A percentile compares a stretch with the other conserved stretches of the same genome.
These are phyloP conservation scores for Pythium phragmitis DNA, from an alignment of 352 stramenopile species.

Conservation along the genomic window DNA sequence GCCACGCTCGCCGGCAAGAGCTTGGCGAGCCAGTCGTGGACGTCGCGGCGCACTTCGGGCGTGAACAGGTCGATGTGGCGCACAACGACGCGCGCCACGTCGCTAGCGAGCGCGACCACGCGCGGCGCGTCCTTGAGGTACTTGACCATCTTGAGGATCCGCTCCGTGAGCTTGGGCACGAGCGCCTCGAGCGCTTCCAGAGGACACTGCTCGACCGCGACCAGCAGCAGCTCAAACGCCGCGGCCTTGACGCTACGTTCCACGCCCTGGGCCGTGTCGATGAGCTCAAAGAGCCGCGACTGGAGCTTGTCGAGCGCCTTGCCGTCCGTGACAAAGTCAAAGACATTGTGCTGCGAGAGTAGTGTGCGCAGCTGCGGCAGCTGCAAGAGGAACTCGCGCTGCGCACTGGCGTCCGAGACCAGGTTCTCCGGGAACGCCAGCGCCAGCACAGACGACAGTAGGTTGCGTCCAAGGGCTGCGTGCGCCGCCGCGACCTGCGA, in stretches of 20 bases:
- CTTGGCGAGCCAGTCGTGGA: slow-evolving; percentile 61
- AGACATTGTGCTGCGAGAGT: slow-evolving; percentile 69
- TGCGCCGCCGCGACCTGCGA: slow-evolving; percentile 29
- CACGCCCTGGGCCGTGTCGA: slow-evolving; percentile 39
- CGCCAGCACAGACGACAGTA: slow-evolving; percentile 77
- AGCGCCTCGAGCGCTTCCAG: slow-evolving; percentile 59
- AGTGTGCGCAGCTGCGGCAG: slow-evolving; percentile 45
- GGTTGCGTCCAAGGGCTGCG: slow-evolving; percentile 62
- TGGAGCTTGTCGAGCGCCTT: slow-evolving; percentile 81
- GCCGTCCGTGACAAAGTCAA: slow-evolving; percentile 65
- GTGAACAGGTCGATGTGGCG: slow-evolving; percentile 50
- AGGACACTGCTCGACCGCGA: slow-evolving; percentile 57
- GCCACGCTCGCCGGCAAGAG: slow-evolving; percentile 53
- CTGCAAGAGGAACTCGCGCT: slow-evolving; percentile 52
- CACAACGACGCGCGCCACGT: slow-evolving; percentile 47
- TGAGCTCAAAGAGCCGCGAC: slow-evolving; percentile 53
- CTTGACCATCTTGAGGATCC: slow-evolving; percentile 69
- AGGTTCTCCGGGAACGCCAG: slow-evolving; percentile 65
- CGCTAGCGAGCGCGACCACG: slow-evolving; percentile 38
- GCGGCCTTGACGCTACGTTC: slow-evolving; percentile 37
- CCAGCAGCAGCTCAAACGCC: slow-evolving; percentile 59
- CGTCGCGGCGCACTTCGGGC: slow-evolving; percentile 55
- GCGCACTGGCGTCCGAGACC: slow-evolving; percentile 35
- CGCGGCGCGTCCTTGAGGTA: slow-evolving; percentile 38
- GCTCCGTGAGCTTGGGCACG: slow-evolving; percentile 56